phyloP scores from a whole-genome alignment of 2,329 filamentous ascomycete genomes.

The Penicillium fuscoglaucum region DNA sequence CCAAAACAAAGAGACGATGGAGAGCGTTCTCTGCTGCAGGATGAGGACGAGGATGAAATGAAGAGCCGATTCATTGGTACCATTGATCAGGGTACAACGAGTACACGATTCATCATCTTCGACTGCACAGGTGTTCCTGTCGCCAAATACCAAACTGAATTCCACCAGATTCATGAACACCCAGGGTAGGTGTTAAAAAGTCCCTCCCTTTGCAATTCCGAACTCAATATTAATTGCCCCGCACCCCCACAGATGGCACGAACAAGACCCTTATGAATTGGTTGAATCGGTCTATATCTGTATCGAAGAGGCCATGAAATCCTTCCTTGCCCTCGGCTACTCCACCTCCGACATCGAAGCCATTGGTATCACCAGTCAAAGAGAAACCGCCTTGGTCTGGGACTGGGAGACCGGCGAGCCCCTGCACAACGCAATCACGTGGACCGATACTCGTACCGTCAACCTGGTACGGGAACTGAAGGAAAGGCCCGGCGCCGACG shows the following conservation, averaged over 20 bases:
- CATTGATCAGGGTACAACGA: conserved; percentile 90
- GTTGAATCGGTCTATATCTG: conserved; percentile 73
- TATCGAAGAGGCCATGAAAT: conserved; percentile 71
- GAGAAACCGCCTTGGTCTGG: conserved; percentile 86
- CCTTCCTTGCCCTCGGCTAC: conserved; percentile 71
- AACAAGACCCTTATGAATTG: conserved; percentile 79
- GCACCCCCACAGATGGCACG: conserved; percentile 69
- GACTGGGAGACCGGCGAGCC: conserved; percentile 77
- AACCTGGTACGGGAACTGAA: conserved; percentile 76
- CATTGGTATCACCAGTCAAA: conserved; percentile 85
- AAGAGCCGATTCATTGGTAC: conserved; percentile 69
- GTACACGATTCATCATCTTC: conserved; percentile 87
- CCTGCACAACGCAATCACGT: conserved; percentile 81
- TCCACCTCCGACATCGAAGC: conserved; percentile 67
- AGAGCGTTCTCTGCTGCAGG: conserved; percentile 37
- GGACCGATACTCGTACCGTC: conserved; percentile 82
- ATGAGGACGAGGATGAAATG: conserved; percentile 35
- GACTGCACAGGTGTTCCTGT: conserved; percentile 74
- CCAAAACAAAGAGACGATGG: conserved; percentile 36
- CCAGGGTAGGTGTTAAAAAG: conserved; percentile 65
- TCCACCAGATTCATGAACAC: conserved; percentile 78
- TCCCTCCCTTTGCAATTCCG: not conserved
- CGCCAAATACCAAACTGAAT: conserved; percentile 82
- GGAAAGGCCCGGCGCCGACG: conserved; percentile 64
- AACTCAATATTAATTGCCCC: conserved; percentile 9